Evolutionary conservation across 306 rosid species (phyloP), one percentile per base, ranked within the genome.

Genomic region (Acacia crassicarpa): DNA sequence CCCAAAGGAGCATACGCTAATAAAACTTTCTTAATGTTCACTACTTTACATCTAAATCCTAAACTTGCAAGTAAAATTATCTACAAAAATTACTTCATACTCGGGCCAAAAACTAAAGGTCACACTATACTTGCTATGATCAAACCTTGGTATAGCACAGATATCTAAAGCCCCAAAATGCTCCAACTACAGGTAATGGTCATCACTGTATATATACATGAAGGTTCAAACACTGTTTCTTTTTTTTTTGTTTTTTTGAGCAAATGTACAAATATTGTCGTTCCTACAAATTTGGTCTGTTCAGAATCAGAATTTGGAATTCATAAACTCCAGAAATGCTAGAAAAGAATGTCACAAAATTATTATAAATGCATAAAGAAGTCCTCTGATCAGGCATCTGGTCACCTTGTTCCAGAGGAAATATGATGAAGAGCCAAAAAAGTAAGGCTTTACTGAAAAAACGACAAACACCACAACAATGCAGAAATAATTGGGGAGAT

Each of bases 401-500:
- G 62, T 75, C 59, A 38, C 30, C 59, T 41, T 66, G 40, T 54
- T 85, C 81, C 30, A 69, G 33, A 53, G 23, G 65, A 33, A 67
- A 63, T 73, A 70, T 19, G 45, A 65, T 25, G 27, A 51, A 72
- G 46, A 61, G 67, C 72, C 62, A 20, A 86, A 53, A 25, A 43
- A 48, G 49, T 33, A 41, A 82, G 74, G 44, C 27, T 38, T 61
- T 23, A 25, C 25, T 61, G 73, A 32, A 67, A 22, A 74, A 70
- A 63, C 75, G 3, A 27, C 68, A 49, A 81, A 81, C 86, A 78
- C 51, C 48, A 43, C 63, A 53, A 63, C 79, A 45, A 27, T 22
- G 69, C 75, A 62, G 85, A 72, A 65, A 72, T 22, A 41, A 72
- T 69, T 66, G 62, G 38, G 72, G 71, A 66, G 71, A 54, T 40